phyloP scores from a whole-genome alignment of 306 rosid species.

The Quercus cerris region DNA sequence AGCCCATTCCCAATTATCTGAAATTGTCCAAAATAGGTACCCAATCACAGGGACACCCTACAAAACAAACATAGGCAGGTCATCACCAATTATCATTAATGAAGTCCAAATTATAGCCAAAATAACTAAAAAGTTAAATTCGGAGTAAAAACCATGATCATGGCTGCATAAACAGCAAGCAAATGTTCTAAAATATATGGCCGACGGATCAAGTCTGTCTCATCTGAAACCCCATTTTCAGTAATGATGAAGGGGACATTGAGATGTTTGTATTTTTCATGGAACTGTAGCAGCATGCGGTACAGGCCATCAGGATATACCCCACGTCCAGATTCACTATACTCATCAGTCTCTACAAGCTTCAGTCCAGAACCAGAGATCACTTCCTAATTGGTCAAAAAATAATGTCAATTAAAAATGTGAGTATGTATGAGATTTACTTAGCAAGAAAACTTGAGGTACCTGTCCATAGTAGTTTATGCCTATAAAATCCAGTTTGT shows the following conservation, averaged over 20 bases:
- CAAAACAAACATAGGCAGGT: constrained; percentile 22
- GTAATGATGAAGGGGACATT: constrained; percentile 75
- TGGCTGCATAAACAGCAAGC: constrained; percentile 83
- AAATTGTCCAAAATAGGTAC: constrained; percentile 85
- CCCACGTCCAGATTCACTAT: constrained; percentile 98
- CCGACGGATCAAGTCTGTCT: constrained; percentile 83
- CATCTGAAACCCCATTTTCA: constrained; percentile 92
- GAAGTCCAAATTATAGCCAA: constrained; percentile 12
- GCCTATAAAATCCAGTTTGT: constrained; percentile 85
- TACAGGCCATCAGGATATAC: constrained; percentile 97
- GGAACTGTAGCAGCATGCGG: constrained; percentile 84
- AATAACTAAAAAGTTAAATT: constrained; percentile 1
- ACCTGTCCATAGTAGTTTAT: constrained; percentile 97
- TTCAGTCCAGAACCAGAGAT: constrained; percentile 78
- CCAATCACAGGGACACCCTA: constrained; percentile 78
- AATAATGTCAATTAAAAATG: constrained; percentile 20
- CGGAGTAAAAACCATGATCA: constrained; percentile 55
- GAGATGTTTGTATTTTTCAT: constrained; percentile 87
- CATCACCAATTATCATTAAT: constrained; percentile 9
- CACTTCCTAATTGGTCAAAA: constrained; percentile 58
- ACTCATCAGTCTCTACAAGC: constrained; percentile 87
- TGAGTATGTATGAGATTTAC: constrained; percentile 4
- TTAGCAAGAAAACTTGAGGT: constrained; percentile 22
- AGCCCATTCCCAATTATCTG: constrained; percentile 99
- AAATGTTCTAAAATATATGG: constrained; percentile 88